Evolutionary conservation across 2,329 filamentous ascomycete species (phyloP), one percentile per base, ranked within the genome.

Genomic region (Arachnomyces sp.): DNA sequence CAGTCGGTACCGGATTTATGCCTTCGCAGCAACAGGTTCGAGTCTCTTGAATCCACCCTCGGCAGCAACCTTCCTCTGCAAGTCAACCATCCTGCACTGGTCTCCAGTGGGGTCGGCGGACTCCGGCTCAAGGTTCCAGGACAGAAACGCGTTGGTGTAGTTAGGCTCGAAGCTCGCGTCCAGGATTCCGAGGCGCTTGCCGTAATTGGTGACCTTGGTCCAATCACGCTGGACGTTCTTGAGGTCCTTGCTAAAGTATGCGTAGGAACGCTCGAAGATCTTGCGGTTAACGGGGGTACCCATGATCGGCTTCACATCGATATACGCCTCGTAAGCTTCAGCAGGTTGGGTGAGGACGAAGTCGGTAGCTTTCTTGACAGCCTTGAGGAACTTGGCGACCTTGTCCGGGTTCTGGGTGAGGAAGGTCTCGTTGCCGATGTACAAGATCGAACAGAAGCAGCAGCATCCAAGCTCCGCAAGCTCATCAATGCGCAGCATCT

Each of bases 371-470:
- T 71, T 73, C 70, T 88, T 88, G 56, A 84, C 77, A 18, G 83
- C 83, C 34, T 73, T 74, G 66, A 87, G 70, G 64, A 88, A 88
- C 32, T 76, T 74, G 43, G 64, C 63, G 2, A 84, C 77, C 57
- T 81, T 79, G 1, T 77, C 79, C 0, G 77, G 77, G 63, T 85
- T 76, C 44, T 74, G 66, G n/a, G 67, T 58, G 33, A 87, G 61
- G 64, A 88, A 88, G 7, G 55, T 55, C 53, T 87, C 81, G 62
- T 88, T 87, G 52, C 79, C 82, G 48, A 88, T 88, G 70, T 88
- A 87, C 31, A 88, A 70, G 59, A 88, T 84, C 18, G 78, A 79
- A 64, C 83, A 88, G 75, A 88, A 88, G 71, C 83, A 88, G 74
- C 83, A 88, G 68, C 83, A 88, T 36, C 83, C 83, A 2, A 87